phyloP scores from a whole-genome alignment of 1,139 yeast genomes.

The Blastobotrys illinoisensis region DNA sequence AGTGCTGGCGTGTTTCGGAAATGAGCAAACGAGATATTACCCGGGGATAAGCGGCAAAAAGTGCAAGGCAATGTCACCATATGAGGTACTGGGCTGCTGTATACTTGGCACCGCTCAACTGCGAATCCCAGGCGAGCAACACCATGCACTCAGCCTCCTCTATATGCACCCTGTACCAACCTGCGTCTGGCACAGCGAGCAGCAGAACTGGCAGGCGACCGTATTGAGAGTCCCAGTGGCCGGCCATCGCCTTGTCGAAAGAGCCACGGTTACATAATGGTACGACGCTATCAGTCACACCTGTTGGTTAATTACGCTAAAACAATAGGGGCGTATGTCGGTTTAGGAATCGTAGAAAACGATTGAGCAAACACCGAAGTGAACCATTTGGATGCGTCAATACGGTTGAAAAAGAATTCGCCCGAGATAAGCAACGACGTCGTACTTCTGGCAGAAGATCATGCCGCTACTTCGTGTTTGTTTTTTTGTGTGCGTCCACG shows the following conservation, averaged over 20 bases:
- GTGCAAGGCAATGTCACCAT: not conserved
- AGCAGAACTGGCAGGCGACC: not conserved
- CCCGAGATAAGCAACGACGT: not conserved
- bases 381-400: not conserved
- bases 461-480: not conserved
- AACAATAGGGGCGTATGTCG: not conserved
- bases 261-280: not conserved
- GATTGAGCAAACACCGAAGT: not conserved
- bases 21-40: not conserved
- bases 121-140: not conserved
- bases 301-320: not conserved
- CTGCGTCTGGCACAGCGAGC: not conserved
- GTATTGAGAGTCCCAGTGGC: not conserved
- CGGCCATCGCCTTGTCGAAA: not conserved
- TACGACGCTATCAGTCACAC: not conserved
- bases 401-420: not conserved
- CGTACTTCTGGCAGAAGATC: not conserved
- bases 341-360: not conserved
- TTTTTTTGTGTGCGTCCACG: not conserved
- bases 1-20: not conserved
- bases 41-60: not conserved
- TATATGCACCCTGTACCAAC: not conserved
- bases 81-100: no score
- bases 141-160: not conserved
- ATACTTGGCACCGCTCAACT: not conserved